These are phyloP conservation scores for Penicillium ochrochloron DNA, from an alignment of 495 filamentous ascomycete species.

Conservation along the genomic window DNA sequence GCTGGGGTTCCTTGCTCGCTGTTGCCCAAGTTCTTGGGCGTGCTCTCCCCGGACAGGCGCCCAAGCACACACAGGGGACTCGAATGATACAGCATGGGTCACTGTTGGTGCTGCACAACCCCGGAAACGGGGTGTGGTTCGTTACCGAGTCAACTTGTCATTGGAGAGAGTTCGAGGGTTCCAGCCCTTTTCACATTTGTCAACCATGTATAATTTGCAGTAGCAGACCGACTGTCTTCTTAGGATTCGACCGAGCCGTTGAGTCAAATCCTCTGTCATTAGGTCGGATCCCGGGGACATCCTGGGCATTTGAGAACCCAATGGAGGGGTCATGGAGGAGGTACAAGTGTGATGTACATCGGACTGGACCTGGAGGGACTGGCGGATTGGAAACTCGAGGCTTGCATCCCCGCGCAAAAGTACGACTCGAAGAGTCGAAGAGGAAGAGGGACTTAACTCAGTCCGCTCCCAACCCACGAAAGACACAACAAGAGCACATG, in stretches of 20 bases:
- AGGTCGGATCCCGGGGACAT: slow-evolving; percentile 4
- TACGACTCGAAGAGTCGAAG: background rate
- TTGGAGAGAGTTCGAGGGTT: no score
- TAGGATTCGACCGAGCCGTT: background rate
- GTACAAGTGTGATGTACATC: slow-evolving; percentile 3
- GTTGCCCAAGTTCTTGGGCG: background rate
- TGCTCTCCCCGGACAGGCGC: slow-evolving; percentile 1
- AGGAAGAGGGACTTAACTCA: background rate
- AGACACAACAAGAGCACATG: background rate
- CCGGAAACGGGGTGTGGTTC: background rate
- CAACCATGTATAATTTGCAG: background rate
- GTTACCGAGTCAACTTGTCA: background rate
- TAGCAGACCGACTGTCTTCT: background rate
- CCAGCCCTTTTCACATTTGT: background rate
- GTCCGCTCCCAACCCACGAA: background rate
- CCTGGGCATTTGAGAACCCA: slow-evolving; percentile 7
- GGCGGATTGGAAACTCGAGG: background rate
- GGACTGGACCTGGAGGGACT: background rate
- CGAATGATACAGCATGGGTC: background rate
- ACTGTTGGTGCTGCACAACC: background rate
- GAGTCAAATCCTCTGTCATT: background rate
- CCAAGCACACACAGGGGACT: background rate
- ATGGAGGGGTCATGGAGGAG: background rate
- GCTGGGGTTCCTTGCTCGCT: background rate
- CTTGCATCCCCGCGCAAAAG: slow-evolving; percentile 5